phyloP scores from a whole-genome alignment of 2,329 filamentous ascomycete species.

The Pezicula neosporulosa region DNA sequence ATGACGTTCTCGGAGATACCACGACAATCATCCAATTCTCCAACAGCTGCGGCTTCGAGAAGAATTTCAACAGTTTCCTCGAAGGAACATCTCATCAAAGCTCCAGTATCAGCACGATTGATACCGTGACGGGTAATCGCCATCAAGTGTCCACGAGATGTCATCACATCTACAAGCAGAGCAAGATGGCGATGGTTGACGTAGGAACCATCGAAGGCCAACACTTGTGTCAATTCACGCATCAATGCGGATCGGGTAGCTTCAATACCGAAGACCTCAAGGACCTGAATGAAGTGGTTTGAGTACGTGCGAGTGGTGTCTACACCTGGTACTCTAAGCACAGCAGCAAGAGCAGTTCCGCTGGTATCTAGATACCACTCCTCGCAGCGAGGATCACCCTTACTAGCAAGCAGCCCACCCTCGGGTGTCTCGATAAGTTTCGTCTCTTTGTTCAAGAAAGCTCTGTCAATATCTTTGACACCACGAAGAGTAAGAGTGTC shows the following conservation, averaged over 20 bases:
- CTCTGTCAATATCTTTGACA: constrained; percentile 82
- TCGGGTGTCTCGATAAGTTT: constrained; percentile 64
- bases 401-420: constrained; percentile 71
- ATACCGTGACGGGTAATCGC: constrained; percentile 98
- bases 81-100: constrained; percentile 98
- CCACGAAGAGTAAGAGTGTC: constrained; percentile 90
- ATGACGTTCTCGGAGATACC: constrained; percentile 99
- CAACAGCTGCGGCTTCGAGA: constrained; percentile 88
- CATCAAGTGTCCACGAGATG: constrained; percentile 87
- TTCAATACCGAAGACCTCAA: constrained; percentile 95
- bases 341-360: constrained; percentile 80
- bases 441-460: constrained; percentile 84
- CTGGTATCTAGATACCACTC: constrained; percentile 97
- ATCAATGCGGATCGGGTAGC: constrained; percentile 84
- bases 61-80: constrained; percentile 99
- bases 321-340: constrained; percentile 83
- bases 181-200: constrained; percentile 98
- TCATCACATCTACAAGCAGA: constrained; percentile 96
- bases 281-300: constrained; percentile 93
- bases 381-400: constrained; percentile 70
- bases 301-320: constrained; percentile 84
- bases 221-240: constrained; percentile 83
- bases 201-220: constrained; percentile 98
- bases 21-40: constrained; percentile 94
- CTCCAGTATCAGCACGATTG: constrained; percentile 96